These are phyloP conservation scores for Trichoderma reesei DNA, from an alignment of 495 filamentous ascomycete species.

Conservation along the genomic window DNA sequence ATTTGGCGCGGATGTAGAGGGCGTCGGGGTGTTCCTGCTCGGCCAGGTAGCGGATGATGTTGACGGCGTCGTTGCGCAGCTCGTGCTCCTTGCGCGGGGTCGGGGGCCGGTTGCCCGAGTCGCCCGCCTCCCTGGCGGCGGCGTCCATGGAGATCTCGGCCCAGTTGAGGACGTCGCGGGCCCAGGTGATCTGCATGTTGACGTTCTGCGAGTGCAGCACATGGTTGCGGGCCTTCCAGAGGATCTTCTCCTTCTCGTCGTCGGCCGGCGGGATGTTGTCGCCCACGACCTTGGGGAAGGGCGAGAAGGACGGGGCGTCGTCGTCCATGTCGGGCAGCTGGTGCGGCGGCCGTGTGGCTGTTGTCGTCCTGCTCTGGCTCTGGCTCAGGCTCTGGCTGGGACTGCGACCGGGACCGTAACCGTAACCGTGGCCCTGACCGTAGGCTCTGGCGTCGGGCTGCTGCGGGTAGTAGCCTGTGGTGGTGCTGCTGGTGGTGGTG, in stretches of 20 bases:
- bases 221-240: conserved; percentile 70
- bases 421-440: conserved; percentile 24
- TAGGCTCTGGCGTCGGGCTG: conserved; percentile 9
- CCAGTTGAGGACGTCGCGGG: conserved; percentile 81
- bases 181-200: conserved; percentile 94
- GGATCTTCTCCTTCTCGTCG: conserved; percentile 80
- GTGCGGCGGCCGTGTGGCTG: too few species aligned
- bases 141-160: conserved; percentile 71
- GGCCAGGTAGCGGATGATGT: conserved; percentile 79
- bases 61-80: conserved; percentile 77
- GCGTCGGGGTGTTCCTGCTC: conserved; percentile 90
- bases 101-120: conserved; percentile 51
- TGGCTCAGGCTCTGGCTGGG: conserved; percentile 25
- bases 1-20: conserved; percentile 89
- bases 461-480: too few species aligned
- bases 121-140: conserved; percentile 49
- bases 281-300: conserved; percentile 78
- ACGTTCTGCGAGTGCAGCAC: conserved; percentile 93
- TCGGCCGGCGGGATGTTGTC: conserved; percentile 90
- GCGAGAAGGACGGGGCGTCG: conserved; percentile 75
- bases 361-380: conserved; percentile 17
- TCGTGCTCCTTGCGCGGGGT: conserved; percentile 86
- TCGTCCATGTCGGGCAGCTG: conserved; percentile 22
- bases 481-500: conserved; percentile 12
- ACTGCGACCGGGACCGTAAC: too few species aligned